Percentiles rank a stretch among this genome's conserved stretches.
These are phyloP conservation scores for Aspergillus kassunensis DNA, from an alignment of 495 filamentous ascomycete species.

Conservation along the genomic window DNA sequence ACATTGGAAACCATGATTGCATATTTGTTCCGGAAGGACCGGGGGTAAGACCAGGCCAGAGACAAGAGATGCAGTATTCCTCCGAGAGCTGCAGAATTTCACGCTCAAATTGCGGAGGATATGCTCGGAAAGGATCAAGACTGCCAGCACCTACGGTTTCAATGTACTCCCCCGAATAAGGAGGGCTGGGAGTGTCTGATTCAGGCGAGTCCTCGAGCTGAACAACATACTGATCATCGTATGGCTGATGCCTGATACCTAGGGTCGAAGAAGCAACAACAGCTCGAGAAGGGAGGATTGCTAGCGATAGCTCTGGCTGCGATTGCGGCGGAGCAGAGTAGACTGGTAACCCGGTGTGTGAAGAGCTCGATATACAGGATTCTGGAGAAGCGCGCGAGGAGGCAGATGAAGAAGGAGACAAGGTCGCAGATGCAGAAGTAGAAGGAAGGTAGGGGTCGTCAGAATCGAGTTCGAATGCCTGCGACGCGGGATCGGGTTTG, in stretches of 20 bases:
- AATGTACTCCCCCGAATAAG: constrained; percentile 12
- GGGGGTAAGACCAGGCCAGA: constrained; percentile 38
- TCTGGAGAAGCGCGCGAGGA: constrained; percentile 11
- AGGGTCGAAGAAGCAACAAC: not conserved
- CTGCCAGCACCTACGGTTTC: constrained; percentile 22
- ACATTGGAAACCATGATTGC: constrained; percentile 33
- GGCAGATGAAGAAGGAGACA: constrained; percentile 7
- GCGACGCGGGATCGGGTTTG: constrained; percentile 1
- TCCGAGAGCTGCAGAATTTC: constrained; percentile 13
- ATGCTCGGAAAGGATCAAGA: constrained; percentile 34
- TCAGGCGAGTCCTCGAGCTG: not conserved
- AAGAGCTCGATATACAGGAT: constrained; percentile 1
- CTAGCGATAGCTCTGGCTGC: not conserved
- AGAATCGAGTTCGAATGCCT: constrained; percentile 1
- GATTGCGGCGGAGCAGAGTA: not conserved
- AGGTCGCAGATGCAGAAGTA: constrained; percentile 2
- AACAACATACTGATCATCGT: not conserved
- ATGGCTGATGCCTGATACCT: not conserved
- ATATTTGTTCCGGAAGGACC: constrained; percentile 2
- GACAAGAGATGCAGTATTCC: constrained; percentile 15
- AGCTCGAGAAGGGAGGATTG: not conserved
- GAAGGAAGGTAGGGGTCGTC: constrained; percentile 1
- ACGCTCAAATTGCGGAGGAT: constrained; percentile 21
- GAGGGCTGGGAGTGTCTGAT: constrained; percentile 6
- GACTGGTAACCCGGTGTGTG: not conserved